Evolutionary conservation across 495 filamentous ascomycete species (phyloP), one percentile per base, ranked within the genome.

Genomic region (Thermochaetoides thermophila): DNA sequence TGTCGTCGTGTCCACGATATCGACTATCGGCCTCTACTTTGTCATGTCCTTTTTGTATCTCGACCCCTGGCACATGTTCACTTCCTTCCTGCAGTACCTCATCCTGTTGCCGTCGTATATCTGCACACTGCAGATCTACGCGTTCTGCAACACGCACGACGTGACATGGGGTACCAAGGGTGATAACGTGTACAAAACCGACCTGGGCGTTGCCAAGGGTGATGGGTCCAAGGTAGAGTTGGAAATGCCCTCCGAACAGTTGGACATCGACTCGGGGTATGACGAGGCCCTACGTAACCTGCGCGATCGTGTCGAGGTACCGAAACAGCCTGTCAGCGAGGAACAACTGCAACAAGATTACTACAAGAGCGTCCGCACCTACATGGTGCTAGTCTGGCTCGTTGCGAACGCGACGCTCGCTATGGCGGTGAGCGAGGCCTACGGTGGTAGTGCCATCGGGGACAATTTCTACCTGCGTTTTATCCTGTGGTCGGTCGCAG

Each of bases 51-150:
- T 96, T 64, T 56, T 99, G 17, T 99, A 96, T 58, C 74, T 95
- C 17, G 91, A 96, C 48, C 91, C 91, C 0, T 99, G 91, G 91
- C 89, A 99, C 63, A 92, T 99, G 84, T 81, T 96, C 59, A 99
- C 91, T 18, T 81, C 73, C 1, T 76, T 81, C 0, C 69, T 69
- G n/a, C 86, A 94, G 55, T 99, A 99, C 64, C 93, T 96, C 50
- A 66, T 83, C 29, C 72, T 99, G 17, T 64, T 99, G 16, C 89
- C 89, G 0, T 73, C 64, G 29, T 99, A 96, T 61, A 91, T 99
- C 59, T 95, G 89, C 66, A 95, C 83, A 0, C 63, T 99, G 17
- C 91, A 96, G 56, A 84, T 96, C 24, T 99, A 99, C 64, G 89
- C 89, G 22, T 96, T 99, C 56, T 99, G 89, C 68, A 99, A 99